Evolutionary conservation across 495 filamentous ascomycete species (phyloP).

Genomic region (Penicillium chermesinum): DNA sequence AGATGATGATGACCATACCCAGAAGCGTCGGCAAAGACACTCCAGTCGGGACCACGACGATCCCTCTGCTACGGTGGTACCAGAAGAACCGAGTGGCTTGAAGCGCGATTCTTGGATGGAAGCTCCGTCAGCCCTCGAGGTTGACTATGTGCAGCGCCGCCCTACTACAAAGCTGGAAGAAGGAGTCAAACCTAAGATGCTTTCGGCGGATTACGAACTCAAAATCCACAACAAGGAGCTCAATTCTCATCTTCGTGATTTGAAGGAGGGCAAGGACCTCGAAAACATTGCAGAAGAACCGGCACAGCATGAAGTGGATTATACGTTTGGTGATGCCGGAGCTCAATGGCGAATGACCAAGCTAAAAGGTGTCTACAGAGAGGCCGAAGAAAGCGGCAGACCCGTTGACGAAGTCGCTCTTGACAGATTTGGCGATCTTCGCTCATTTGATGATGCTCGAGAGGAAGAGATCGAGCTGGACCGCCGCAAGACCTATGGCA

Average conservation of each 20-base stretch:
- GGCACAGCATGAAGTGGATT: constrained; percentile 62
- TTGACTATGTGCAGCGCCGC: constrained; percentile 77
- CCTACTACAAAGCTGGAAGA: constrained; percentile 37
- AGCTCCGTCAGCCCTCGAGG: constrained; percentile 69
- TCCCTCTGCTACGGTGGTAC: constrained; percentile 18
- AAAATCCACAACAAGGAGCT: constrained; percentile 78
- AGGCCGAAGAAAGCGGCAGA: constrained; percentile 66
- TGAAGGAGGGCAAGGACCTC: constrained; percentile 51
- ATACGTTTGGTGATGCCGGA: constrained; percentile 85
- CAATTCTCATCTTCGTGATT: constrained; percentile 64
- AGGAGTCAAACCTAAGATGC: constrained; percentile 41
- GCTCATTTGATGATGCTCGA: constrained; percentile 85
- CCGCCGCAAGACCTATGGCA: constrained; percentile 74
- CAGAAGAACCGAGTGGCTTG: constrained; percentile 36
- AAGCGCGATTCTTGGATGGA: constrained; percentile 94
- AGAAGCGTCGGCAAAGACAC: constrained; percentile 29
- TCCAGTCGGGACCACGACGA: constrained; percentile 25
- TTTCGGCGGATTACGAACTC: constrained; percentile 64
- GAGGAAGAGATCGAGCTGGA: constrained; percentile 95
- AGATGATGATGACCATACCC: constrained; percentile 33
- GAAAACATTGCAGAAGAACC: constrained; percentile 48
- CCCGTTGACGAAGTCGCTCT: constrained; percentile 74
- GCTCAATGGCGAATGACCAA: constrained; percentile 95
- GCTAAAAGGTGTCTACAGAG: constrained; percentile 77
- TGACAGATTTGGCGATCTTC: constrained; percentile 74